Base-by-base conservation (phyloP, 2,329 filamentous ascomycete genomes). In the Shiraia bambusicola region DNA sequence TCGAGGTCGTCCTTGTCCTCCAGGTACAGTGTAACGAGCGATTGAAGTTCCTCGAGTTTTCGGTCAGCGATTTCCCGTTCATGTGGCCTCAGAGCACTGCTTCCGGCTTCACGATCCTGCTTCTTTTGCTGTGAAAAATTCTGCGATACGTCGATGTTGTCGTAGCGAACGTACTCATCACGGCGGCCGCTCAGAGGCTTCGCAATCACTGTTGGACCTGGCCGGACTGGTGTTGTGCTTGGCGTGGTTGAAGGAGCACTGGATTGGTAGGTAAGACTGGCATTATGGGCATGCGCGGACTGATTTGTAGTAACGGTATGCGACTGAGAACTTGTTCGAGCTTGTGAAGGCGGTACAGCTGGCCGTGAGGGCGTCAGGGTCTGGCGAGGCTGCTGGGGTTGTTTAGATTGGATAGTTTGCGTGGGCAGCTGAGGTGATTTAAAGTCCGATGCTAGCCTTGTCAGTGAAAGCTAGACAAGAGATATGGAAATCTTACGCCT, bases 41-140 rank as follows among this genome's bases (percentile, higher is more conserved):
- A 78, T 41, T 86, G 80, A 10, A 98, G 72, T 40, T 84, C 82
- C 38, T 84, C 73, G 32, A 91, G 76, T 30, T 88, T 86, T 9
- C 81, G 77, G 55, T 95, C 84, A 4, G 86, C 87, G 58, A 90
- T 84, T 56, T 94, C 84, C 36, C 86, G 84, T 66, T 95, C 88
- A 59, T 94, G 89, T 2, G 89, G 73, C 29, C 81, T 82, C 31
- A 84, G 70, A 12, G 80, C 76, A 14, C 80, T 40, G 80, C 78
- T 10, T 79, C 76, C 6, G 74, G 76, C 35, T 78, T 73, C 14
- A n/a, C 71, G 65, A 15, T 73, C 71, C 16, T 75, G 72, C 27
- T 70, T 69, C 45, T 80, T 83, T 56, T 81, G 85, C 50, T 79
- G 59, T 6, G 58, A 58, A 6, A 53, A 28, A n/a, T 39, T 45